Evolutionary conservation across 1,284 basidiomycete genomes (phyloP).

Genomic region (Wolfiporia cocos): DNA sequence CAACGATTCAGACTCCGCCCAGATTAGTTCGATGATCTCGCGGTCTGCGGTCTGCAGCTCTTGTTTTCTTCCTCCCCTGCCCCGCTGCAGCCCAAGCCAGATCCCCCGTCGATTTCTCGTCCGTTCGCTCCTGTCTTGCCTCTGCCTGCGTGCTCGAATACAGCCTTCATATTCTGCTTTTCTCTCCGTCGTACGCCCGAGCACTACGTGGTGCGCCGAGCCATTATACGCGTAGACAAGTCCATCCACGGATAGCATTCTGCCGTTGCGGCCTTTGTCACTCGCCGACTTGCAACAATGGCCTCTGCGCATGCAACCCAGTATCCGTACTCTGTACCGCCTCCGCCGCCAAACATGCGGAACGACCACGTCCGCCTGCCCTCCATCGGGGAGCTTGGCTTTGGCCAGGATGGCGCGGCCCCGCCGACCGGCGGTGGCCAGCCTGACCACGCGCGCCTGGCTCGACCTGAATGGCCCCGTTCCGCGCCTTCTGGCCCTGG

Average conservation of each 20-base stretch:
- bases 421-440: slow-evolving; percentile 13
- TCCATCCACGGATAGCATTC: slow-evolving; percentile 2
- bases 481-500: slow-evolving; percentile 16
- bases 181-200: no score
- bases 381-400: slow-evolving; percentile 63
- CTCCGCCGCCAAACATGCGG: slow-evolving; percentile 27
- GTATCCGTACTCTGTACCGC: slow-evolving; percentile 21
- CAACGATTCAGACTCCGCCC: slow-evolving; percentile 21
- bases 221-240: no score
- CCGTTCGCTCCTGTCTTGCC: neutral
- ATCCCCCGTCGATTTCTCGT: slow-evolving; percentile 2
- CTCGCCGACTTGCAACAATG: slow-evolving; percentile 18
- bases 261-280: no score
- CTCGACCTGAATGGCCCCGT: slow-evolving; percentile 18
- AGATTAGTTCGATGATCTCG: slow-evolving; percentile 23
- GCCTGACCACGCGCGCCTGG: slow-evolving; percentile 13
- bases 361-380: slow-evolving; percentile 48
- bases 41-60: slow-evolving; percentile 16
- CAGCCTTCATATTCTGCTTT: no score
- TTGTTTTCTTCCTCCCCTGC: slow-evolving; percentile 19
- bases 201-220: no score
- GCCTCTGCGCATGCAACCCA: slow-evolving; percentile 27
- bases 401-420: slow-evolving; percentile 29
- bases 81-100: slow-evolving; percentile 7
- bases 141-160: no score